Base-by-base conservation (phyloP, 805 yeast genomes). In the Saccharomycopsis babjevae region DNA sequence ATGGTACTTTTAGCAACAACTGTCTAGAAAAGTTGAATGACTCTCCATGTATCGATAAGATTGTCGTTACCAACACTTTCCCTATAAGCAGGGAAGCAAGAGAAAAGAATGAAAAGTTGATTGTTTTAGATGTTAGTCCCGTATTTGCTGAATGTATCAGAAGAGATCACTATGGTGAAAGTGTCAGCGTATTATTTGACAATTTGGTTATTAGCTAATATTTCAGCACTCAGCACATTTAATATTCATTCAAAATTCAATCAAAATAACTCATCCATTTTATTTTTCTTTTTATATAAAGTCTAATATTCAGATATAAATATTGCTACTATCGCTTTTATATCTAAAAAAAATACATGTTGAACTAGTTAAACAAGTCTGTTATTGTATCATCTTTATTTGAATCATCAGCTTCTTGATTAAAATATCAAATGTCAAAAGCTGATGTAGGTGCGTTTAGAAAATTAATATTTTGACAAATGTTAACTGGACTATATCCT, bases 141-240 rank as follows among this genome's bases (percentile, higher is more conserved):
- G 91, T 94, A 59, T 88, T 94, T 70, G 98, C 98, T 40, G 99
- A 94, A 77, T 94, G 98, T 74, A 93, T 94, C 64, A 86, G 99
- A 77, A 88, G 99, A 77, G 97, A 94, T 72, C 99, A 94, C 73
- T 92, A 93, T 69, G 99, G 99, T 72, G 98, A 93, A 77, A 87
- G 96, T 68, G 92, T 93, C 64, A 89, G 97, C 50, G 96, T 92
- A 22, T 77, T 92, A 68, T 92, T 93, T 72, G 97, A 92, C 73
- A 90, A 96, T 57, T 79, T 91, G 66, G 88, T 92, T n/a, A 46
- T 59, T 73, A 68, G 63, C n/a, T 57, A 50, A 30, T 39, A 50
- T 52, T 59, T 54, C 28, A 6, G 3, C 20, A 8, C 6, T 46
- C 52, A 42, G 6, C 32, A 13, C 32, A 42, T 54, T 50, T 25